A percentile compares a stretch with the other conserved stretches of the same genome.
phyloP scores from a whole-genome alignment of 1,284 basidiomycete species.

The Golubevia sp. region DNA sequence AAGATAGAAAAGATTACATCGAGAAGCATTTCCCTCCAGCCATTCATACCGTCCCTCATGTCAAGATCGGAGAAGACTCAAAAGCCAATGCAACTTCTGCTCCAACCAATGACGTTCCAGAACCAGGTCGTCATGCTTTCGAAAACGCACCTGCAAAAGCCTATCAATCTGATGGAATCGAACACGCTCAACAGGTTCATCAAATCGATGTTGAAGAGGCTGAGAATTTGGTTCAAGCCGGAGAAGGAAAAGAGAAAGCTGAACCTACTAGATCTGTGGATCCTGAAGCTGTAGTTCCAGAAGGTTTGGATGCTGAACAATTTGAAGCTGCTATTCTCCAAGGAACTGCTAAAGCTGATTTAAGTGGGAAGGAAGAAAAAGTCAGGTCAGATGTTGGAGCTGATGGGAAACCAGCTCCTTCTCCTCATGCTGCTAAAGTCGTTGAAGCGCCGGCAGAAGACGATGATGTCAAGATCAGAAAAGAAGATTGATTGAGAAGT shows the following conservation, averaged over 20 bases:
- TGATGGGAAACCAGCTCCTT: too few species aligned
- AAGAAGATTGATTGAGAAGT: too few species aligned
- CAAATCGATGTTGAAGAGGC: constrained; percentile 18
- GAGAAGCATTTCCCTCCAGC: constrained; percentile 20
- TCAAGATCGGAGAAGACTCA: background rate
- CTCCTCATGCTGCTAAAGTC: too few species aligned
- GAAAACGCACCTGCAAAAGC: constrained; percentile 21
- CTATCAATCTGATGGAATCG: constrained; percentile 15
- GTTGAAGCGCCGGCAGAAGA: too few species aligned
- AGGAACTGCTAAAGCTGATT: constrained; percentile 17
- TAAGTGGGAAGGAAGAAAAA: too few species aligned
- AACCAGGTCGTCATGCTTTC: constrained; percentile 31
- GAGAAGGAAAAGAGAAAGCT: constrained; percentile 1
- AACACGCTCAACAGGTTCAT: constrained; percentile 10
- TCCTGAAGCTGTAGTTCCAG: constrained; percentile 13
- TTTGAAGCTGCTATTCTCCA: constrained; percentile 37
- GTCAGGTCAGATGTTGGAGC: too few species aligned
- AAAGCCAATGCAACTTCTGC: background rate
- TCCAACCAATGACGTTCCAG: background rate
- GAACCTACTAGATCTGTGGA: constrained; percentile 12
- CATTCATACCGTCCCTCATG: constrained; percentile 10
- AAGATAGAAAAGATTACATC: constrained; percentile 22
- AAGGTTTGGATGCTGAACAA: constrained; percentile 36
- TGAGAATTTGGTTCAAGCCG: constrained; percentile 9
- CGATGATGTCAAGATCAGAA: too few species aligned